Percentiles rank a stretch among this genome's conserved stretches.
These are phyloP conservation scores for Colletotrichum scovillei DNA, from an alignment of 2,329 filamentous ascomycete species.

Conservation along the genomic window DNA sequence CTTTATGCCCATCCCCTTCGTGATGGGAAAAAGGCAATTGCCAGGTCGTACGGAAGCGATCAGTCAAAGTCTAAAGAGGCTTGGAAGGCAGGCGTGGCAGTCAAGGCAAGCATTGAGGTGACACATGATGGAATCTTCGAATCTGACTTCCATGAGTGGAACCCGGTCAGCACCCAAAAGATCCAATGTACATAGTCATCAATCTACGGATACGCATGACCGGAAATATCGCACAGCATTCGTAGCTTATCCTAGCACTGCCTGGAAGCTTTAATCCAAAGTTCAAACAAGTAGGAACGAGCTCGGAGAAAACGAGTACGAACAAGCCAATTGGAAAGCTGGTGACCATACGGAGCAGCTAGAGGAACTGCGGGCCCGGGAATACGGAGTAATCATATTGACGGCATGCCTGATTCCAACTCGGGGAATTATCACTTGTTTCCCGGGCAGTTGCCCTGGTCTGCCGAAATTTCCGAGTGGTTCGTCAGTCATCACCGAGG, in stretches of 20 bases:
- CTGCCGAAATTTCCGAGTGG: neutral
- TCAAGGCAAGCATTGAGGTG: neutral
- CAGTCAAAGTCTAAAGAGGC: too few species aligned
- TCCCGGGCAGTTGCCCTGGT: neutral
- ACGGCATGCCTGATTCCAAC: neutral
- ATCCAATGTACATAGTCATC: neutral
- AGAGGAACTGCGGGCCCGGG: neutral
- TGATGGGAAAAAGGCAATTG: neutral
- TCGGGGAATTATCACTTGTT: neutral
- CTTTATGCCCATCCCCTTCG: neutral
- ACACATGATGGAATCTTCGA: conserved; percentile 15
- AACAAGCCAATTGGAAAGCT: neutral
- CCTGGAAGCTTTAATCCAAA: neutral
- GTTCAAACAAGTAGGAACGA: neutral
- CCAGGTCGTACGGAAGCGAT: neutral
- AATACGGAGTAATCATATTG: neutral
- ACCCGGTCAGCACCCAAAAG: conserved; percentile 25
- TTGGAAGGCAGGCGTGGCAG: too few species aligned
- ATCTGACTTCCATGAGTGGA: conserved; percentile 24
- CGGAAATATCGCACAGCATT: conserved; percentile 6
- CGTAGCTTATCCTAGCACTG: neutral
- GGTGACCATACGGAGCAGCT: too few species aligned
- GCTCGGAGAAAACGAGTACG: neutral
- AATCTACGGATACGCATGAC: neutral
- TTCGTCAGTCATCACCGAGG: neutral